Conservation (phyloP, 192 early-diverging fungal genomes). For the Haplosporangium gracile region DNA sequence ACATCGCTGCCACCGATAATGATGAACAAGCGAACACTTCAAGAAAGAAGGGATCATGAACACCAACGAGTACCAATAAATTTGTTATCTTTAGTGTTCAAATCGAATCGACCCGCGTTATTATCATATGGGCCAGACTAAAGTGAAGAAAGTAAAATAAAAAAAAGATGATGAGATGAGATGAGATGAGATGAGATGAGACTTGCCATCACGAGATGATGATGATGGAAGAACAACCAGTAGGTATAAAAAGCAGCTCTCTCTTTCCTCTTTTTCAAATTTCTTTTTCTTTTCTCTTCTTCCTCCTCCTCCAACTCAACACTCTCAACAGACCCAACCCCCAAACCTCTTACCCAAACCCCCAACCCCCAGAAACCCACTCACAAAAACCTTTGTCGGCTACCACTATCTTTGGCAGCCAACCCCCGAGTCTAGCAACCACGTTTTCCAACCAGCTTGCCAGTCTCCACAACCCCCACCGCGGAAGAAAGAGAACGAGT, state of each 20-base stretch:
- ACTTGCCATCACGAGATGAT: background rate
- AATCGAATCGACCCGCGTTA: background rate
- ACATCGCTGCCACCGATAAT: too few relatives aligned
- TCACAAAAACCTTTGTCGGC: conserved; percentile 42
- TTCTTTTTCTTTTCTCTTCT: conserved; percentile 18
- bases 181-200: background rate
- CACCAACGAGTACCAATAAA: too few relatives aligned
- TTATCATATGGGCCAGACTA: background rate
- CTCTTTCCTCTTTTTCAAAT: conserved; percentile 3
- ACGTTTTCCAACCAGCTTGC: conserved; percentile 86
- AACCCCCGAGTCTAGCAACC: conserved; percentile 59
- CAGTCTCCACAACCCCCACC: conserved; percentile 86
- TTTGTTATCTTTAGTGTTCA: too few relatives aligned
- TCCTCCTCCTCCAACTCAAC: conserved; percentile 32
- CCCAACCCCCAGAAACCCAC: conserved; percentile 18
- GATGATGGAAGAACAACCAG: background rate
- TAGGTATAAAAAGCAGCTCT: conserved; percentile 22
- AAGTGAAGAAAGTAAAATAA: background rate
- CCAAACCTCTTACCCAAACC: conserved; percentile 13
- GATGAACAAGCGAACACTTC: too few relatives aligned
- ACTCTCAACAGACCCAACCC: conserved; percentile 10
- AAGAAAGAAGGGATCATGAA: too few relatives aligned
- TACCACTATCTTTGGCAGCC: conserved; percentile 54
- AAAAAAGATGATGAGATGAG: background rate
- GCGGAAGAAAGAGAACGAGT: conserved; percentile 77